A percentile compares a stretch with the other conserved stretches of the same genome.
phyloP scores from a whole-genome alignment of 768 basidiomycete species.

The Hericium rajendrae region DNA sequence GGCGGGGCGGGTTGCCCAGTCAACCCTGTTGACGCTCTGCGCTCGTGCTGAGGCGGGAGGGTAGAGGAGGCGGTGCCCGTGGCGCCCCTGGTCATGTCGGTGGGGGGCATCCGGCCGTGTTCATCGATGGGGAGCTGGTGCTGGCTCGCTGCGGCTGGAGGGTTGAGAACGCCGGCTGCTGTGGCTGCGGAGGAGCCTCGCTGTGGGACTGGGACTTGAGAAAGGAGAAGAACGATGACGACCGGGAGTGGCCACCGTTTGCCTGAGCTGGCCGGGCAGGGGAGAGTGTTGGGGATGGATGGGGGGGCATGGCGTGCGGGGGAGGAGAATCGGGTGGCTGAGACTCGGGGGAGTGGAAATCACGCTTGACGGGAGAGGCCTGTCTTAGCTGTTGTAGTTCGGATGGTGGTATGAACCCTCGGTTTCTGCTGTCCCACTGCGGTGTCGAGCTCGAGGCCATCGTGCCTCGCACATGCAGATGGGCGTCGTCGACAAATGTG shows the following conservation, averaged over 20 bases:
- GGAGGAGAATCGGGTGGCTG: slow-evolving; percentile 11
- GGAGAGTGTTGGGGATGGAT: not conserved
- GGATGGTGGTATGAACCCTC: slow-evolving; percentile 27
- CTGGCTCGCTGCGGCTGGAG: slow-evolving; percentile 14
- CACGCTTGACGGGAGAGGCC: slow-evolving; percentile 15
- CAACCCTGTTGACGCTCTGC: not conserved
- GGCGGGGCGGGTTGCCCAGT: not conserved
- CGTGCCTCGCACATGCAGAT: not conserved
- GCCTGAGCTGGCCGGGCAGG: slow-evolving; percentile 7
- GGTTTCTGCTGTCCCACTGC: slow-evolving; percentile 28
- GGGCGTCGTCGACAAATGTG: too few relatives aligned
- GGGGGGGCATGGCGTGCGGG: not conserved
- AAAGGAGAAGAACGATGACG: slow-evolving; percentile 62
- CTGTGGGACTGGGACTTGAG: slow-evolving; percentile 28
- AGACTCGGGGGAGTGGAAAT: slow-evolving; percentile 7
- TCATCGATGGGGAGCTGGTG: slow-evolving; percentile 5
- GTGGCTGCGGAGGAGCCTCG: slow-evolving; percentile 2
- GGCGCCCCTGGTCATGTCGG: not conserved
- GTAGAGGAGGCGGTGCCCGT: not conserved
- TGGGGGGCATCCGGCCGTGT: slow-evolving; percentile 3
- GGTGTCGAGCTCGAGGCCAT: slow-evolving; percentile 19
- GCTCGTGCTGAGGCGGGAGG: not conserved
- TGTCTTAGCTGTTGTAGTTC: slow-evolving; percentile 15
- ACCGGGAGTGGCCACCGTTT: slow-evolving; percentile 34
- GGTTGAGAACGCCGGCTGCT: slow-evolving; percentile 3